Evolutionary conservation across 805 yeast genomes (phyloP), one percentile per base, ranked within the genome.

Genomic region (Hemisphaericaspora nanyangensis): DNA sequence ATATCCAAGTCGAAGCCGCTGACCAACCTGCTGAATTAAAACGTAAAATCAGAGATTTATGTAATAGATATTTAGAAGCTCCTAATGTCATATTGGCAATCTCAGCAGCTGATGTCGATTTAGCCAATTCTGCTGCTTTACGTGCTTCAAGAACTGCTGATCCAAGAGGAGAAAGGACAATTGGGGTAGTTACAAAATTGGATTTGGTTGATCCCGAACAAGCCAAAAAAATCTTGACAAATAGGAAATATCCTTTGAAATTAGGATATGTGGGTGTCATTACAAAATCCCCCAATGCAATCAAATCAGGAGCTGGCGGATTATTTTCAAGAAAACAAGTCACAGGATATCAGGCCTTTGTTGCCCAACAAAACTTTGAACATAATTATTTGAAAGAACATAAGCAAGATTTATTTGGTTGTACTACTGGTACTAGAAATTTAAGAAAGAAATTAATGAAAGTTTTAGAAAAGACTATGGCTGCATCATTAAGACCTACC

Each of bases 191-290:
- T 38, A 93, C 99, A 3, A 93, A 93, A 57, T 61, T 95, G 59
- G 99, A 93, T 62, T 71, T 93, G 38, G 95, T 95, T 2, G 85
- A 81, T 17, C 84, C 96, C 0, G 74, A 73, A 32, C 61, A 70
- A 12, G 99, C 96, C 0, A 74, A 77, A 35, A 70, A 66, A 6
- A 76, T 86, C 16, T 66, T 93, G 44, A 72, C 76, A 20, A 91
- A 91, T 61, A 79, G 74, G 47, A 85, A 82, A 52, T 95, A 95
- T 54, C 98, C 99, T 0, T 68, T 93, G 44, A 80, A 76, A 51
- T 86, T 93, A 95, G 99, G 99, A 0, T 93, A 93, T 57, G 98
- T 93, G 16, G 99, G 99, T 41, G 98, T 95, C n/a, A 83, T 95
- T 15, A 86, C 97, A 2, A 85, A 79, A 48, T 75, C 85, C 0